Base-by-base conservation (phyloP, 495 filamentous ascomycete species). In the Penicillium silybi region DNA sequence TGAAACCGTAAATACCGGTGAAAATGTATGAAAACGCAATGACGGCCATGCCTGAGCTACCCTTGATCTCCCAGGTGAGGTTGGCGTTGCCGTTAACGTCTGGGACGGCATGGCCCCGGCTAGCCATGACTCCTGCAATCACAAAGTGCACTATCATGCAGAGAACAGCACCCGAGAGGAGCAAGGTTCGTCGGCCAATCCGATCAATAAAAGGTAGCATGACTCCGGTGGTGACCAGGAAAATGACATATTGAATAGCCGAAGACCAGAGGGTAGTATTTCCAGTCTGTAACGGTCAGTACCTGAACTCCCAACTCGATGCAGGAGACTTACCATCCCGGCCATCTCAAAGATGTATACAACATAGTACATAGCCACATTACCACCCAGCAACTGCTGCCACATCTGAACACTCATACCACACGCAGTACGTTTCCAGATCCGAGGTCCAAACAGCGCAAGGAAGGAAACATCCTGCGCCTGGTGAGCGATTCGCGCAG, bases 1-100 rank as follows among this genome's bases (percentile, higher is more conserved):
- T 91, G 13, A 89, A 73, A 2, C 86, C 87, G 60, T 87, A 92
- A 1, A 85, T 78, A 2, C 85, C 85, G 43, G 89, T 83, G 52
- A 92, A 88, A 7, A 92, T 80, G 58, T 90, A 93, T 0, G 82
- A 88, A 48, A 83, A 86, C 0, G 86, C 87, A 61, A 92, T 88
- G 23, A 91, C 81, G 16, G 80, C 83, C 62, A 86, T 85, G 8
- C 85, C 83, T 0, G 86, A 69, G 2, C 69, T 58, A 16, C 86
- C 86, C 1, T 70, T 69, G 35, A 89, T 83, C 37, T 71, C 56
- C 61, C 87, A 82, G 27, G 79, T 77, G 37, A 92, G 77, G 62
- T 89, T 91, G 27, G 66, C 66, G 63, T 90, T 89, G 32, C 80
- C 80, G 27, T 73, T 76, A 0, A 90, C 80, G 16, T 76, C 73